Percentiles rank a stretch among this genome's conserved stretches.
Conservation (phyloP, 1,139 yeast species). For the Magnusiomyces magnusii region DNA sequence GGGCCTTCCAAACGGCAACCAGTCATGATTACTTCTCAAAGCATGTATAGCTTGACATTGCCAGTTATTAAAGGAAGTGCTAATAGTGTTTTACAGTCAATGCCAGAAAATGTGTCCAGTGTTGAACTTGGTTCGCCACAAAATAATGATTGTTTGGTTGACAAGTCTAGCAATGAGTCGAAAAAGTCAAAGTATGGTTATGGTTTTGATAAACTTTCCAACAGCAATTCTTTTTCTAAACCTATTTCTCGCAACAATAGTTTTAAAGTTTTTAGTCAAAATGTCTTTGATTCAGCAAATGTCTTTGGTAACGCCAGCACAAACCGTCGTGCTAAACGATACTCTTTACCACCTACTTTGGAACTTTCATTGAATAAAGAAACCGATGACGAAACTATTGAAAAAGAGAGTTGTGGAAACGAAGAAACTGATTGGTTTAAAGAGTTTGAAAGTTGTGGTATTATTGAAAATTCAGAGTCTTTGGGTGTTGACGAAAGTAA, state of each 20-base stretch:
- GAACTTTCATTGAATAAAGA: background rate
- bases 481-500: background rate
- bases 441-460: background rate
- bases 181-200: background rate
- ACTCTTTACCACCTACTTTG: slow-evolving; percentile 1
- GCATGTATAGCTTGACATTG: slow-evolving; percentile 3
- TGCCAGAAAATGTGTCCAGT: background rate
- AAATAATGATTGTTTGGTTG: background rate
- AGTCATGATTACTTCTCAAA: slow-evolving; percentile 3
- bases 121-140: background rate
- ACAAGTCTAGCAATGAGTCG: background rate
- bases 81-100: background rate
- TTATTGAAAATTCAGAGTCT: background rate
- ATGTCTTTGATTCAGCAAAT: background rate
- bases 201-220: background rate
- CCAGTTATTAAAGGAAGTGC: slow-evolving; percentile 1
- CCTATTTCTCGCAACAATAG: background rate
- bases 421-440: background rate
- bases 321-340: background rate
- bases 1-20: background rate
- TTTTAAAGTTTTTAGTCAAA: background rate
- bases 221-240: background rate
- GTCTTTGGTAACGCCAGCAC: background rate
- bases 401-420: background rate
- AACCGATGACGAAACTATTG: background rate